These are phyloP conservation scores for Trypanosoma cruzi DNA, from an alignment of 208 protist genomes.

Conservation along the genomic window DNA sequence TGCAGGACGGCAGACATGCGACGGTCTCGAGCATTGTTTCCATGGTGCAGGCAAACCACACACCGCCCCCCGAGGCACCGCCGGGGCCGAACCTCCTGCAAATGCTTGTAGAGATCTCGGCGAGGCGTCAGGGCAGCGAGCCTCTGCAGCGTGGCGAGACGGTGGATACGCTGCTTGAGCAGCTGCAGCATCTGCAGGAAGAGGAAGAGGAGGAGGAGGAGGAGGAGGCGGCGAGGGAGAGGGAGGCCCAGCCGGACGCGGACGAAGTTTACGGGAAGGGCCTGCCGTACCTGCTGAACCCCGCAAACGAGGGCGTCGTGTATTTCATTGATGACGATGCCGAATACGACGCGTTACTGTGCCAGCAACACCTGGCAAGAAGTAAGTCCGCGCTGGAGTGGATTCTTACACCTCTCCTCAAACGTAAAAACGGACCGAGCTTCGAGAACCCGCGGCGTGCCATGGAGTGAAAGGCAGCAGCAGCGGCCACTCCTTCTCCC, in stretches of 20 bases:
- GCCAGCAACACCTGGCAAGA: background rate
- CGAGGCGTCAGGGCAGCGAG: background rate
- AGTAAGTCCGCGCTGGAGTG: background rate
- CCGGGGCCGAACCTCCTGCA: constrained; percentile 9
- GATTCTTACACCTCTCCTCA: background rate
- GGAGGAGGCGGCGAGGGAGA: background rate
- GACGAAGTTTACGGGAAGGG: constrained; percentile 19
- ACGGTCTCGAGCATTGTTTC: background rate
- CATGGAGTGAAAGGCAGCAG: too few relatives aligned
- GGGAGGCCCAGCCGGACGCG: background rate
- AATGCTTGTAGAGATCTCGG: background rate
- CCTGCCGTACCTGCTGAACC: constrained; percentile 13
- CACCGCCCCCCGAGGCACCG: constrained; percentile 1
- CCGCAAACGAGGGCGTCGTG: background rate
- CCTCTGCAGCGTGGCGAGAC: background rate
- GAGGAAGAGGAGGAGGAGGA: constrained; percentile 6
- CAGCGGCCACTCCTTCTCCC: too few relatives aligned
- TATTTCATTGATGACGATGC: background rate
- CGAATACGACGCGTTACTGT: background rate
- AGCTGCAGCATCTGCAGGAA: constrained; percentile 9
- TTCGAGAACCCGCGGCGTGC: background rate
- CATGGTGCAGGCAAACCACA: background rate
- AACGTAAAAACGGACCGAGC: background rate
- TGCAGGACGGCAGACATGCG: background rate
- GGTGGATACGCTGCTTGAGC: background rate